These are phyloP conservation scores for Cercospora beticola DNA, from an alignment of 2,329 filamentous ascomycete genomes.

Conservation along the genomic window DNA sequence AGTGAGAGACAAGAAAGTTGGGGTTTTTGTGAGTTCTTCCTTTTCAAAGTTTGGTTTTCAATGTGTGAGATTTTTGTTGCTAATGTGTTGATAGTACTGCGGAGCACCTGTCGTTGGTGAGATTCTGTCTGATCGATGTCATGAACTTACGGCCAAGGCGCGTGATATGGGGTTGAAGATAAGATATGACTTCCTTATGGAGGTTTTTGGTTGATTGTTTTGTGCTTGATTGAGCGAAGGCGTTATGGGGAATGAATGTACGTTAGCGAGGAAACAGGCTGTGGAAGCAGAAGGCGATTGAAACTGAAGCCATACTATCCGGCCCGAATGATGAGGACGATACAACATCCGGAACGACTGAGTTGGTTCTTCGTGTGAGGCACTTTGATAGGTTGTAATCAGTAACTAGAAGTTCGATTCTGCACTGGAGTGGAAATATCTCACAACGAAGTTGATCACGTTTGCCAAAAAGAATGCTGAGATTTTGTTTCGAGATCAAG, in stretches of 20 bases:
- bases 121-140: constrained; percentile 56
- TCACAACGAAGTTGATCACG: no score
- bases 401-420: no score
- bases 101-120: constrained; percentile 57
- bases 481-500: no score
- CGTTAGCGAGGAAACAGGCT: no score
- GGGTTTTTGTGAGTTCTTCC: constrained; percentile 47
- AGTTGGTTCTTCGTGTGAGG: no score
- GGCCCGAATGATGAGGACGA: not conserved
- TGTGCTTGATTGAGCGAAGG: not conserved
- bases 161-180: constrained; percentile 54
- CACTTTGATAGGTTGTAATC: no score
- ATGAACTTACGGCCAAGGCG: constrained; percentile 52
- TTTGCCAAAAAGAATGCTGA: no score
- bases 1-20: constrained; percentile 31
- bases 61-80: not conserved
- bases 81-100: constrained; percentile 45
- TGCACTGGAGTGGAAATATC: no score
- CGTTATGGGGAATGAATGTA: not conserved
- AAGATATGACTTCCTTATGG: constrained; percentile 59
- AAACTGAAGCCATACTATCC: not conserved
- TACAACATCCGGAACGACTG: not conserved
- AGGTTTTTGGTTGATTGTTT: constrained; percentile 51
- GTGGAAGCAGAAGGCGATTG: not conserved
- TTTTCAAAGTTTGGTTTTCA: constrained; percentile 35